Base-by-base conservation (phyloP, 306 rosid genomes). In the Vigna hirtella region DNA sequence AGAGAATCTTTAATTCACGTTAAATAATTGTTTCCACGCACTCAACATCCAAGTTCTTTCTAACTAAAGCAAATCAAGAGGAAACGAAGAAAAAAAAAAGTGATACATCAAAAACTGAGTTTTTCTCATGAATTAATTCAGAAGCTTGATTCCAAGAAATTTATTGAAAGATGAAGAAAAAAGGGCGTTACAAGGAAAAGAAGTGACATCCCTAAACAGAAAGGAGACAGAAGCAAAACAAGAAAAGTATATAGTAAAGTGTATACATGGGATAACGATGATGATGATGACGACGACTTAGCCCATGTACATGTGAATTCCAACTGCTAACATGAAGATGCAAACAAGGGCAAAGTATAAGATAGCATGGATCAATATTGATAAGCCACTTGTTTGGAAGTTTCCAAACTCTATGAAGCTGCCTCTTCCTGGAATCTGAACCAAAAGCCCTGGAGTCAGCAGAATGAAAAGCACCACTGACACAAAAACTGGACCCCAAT, bases 401-500 rank as follows among this genome's bases (percentile, higher is more conserved):
- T 78, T 91, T 4, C 97, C 97, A 79, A 91, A 95, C 75, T 93
- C 99, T 0, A 95, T 66, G 3, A 61, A 0, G 14, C 42, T 89
- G 30, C 20, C 28, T 22, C 79, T 88, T 3, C 94, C 99, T 0
- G 98, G 99, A 2, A 95, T 87, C 85, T 95, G 99, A 17, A 92
- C 61, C 49, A 95, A 77, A 48, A 95, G 24, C 0, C 98, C 99
- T 1, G 99, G 99, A 32, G 98, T 93, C 1, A 95, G 81, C 59
- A 95, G 88, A 57, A 95, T 74, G 88, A 93, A 95, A 51, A 95
- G 86, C 48, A 95, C 86, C 79, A 88, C 97, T 1, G 99, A 92
- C 50, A 95, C 84, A 59, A 95, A 95, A 15, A 95, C 93, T 26
- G 99, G 93, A 14, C 99, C 99, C 99, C 99, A 95, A 79, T 95